Base-by-base conservation (phyloP, 495 filamentous ascomycete genomes). In the Tuber magnatum region DNA sequence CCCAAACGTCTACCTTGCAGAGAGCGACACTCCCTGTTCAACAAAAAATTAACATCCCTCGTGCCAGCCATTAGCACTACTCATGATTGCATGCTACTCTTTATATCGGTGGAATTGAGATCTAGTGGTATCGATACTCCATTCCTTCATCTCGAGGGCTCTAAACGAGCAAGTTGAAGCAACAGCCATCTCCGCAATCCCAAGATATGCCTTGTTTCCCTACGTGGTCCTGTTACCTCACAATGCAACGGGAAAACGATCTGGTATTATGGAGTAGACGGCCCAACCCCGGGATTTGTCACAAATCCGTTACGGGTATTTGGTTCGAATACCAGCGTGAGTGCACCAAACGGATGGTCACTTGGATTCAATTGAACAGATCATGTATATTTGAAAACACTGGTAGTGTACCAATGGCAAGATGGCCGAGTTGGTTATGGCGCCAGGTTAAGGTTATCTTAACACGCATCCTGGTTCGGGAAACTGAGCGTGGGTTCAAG, bases 371-470 rank as follows among this genome's bases (percentile, higher is more conserved):
- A 14, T 28, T 28, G 12, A 28, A 3, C 9, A 28, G 24, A 28
- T n/a, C 24, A n/a, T 51, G 24, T 56, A 56, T 56, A 56, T 56
- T 28, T 56, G 2, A 32, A 65, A 65, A 35, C 12, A 65, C 10
- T 2, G 14, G 32, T 7, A 2, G 0, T 0, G 14, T 16, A n/a
- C 4, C 16, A 32, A 65, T 35, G 77, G 77, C 76, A 79, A 77
- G 77, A 79, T 79, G 77, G 77, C 77, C 77, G 77, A 79, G 77
- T 79, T 79, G 75, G 75, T 76, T 77, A 77, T 77, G 75, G 75
- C 75, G 75, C 74, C 74, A 77, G 75, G 75, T 76, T 78, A 78
- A 78, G 77, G 76, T 78, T 78, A 78, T 77, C 71, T 78, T 78
- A 78, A 78, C 71, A 78, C 39, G 71, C 51, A 61, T 74, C 75